Evolutionary conservation across 768 basidiomycete species (phyloP), one percentile per base, ranked within the genome.

Genomic region (Hypsizygus marmoreus): DNA sequence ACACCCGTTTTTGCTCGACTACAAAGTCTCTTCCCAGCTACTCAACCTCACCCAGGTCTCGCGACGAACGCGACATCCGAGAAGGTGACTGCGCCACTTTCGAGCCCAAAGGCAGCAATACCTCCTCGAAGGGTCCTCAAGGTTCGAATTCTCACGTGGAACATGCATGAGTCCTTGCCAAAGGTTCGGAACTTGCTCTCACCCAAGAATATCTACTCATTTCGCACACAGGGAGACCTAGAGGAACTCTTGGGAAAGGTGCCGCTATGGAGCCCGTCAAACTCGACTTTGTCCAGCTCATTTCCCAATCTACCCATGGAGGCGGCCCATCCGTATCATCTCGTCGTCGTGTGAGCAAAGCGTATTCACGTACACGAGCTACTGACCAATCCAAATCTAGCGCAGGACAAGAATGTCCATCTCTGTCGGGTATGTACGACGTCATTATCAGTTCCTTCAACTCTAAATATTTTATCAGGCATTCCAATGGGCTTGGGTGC

Each of bases 111-210:
- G 12, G 19, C 39, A 7, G 14, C 40, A 10, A 16, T 17, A 4
- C 31, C n/a, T 4, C 19, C 20, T 11, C 40, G 28, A 9, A 59
- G 48, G 26, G 41, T 40, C 26, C 68, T 90, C 34, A 91, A 90
- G 58, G 67, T 88, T 29, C 70, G 82, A 32, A 79, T 90, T 36
- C 40, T 89, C 25, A 86, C 85, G 28, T 91, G 88, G 88, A 91
- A 91, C 53, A 91, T 91, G 88, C 85, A 91, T 51, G 87, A 90
- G 51, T 84, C 84, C 0, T 58, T 90, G 4, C 88, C 88, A 23
- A 90, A 87, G 76, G 87, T 82, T 22, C 12, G 59, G 49, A n/a
- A n/a, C 22, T 41, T 28, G 10, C 22, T 26, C 13, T 8, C 11
- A 28, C 19, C n/a, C 23, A 11, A n/a, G 29, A 12, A 36, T 35